These are phyloP conservation scores for Aspergillus fijiensis DNA, from an alignment of 2,329 filamentous ascomycete species.

Conservation along the genomic window DNA sequence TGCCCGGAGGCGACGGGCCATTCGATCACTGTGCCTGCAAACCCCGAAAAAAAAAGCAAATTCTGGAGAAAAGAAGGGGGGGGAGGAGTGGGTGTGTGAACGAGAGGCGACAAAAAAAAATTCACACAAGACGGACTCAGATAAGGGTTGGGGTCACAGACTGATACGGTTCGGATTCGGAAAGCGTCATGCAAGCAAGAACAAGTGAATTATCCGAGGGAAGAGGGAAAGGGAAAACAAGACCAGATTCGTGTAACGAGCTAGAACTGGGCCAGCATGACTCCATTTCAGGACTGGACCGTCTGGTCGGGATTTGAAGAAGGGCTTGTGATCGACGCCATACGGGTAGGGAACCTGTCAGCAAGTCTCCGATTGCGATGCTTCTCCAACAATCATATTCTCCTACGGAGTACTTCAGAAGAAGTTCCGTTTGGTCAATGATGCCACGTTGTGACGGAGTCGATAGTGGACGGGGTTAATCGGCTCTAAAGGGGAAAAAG, in stretches of 20 bases:
- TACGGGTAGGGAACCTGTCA: conserved; percentile 13
- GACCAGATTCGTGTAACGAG: not conserved
- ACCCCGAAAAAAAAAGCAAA: conserved; percentile 5
- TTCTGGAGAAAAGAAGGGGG: not conserved
- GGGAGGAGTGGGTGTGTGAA: not conserved
- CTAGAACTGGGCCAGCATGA: conserved; percentile 1
- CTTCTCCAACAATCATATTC: conserved; percentile 10
- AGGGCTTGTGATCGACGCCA: conserved; percentile 7
- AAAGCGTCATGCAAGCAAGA: not conserved
- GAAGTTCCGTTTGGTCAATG: conserved; percentile 5
- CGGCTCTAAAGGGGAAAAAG: conserved; percentile 4
- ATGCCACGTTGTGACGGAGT: conserved; percentile 22
- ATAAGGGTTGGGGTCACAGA: not conserved
- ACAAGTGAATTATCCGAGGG: not conserved
- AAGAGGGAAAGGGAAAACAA: not conserved
- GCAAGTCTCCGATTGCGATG: conserved; percentile 14
- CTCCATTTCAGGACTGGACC: not conserved
- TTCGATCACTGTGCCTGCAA: conserved; percentile 14
- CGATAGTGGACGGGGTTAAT: conserved; percentile 8
- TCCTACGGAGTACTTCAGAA: conserved; percentile 8
- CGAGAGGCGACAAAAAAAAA: conserved; percentile 1
- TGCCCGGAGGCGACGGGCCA: not conserved
- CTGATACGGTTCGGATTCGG: not conserved
- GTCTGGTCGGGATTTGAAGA: not conserved
- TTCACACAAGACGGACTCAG: not conserved